phyloP scores from a whole-genome alignment of 2,329 filamentous ascomycete species.

The Diaporthe helianthi region DNA sequence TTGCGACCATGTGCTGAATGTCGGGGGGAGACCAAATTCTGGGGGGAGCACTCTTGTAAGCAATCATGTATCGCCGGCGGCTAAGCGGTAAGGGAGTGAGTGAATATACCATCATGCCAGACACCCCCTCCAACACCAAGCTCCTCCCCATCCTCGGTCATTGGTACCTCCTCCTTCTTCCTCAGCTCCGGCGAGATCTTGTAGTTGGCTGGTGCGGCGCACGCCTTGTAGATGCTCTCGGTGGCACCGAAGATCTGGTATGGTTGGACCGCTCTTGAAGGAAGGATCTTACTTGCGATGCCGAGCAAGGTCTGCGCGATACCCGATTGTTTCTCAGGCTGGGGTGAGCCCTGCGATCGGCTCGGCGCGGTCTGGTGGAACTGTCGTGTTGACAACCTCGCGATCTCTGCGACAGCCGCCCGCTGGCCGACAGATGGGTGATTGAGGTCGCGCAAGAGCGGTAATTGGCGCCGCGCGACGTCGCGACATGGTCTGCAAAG shows the following conservation, averaged over 20 bases:
- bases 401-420: conserved; percentile 23
- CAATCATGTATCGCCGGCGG: conserved; percentile 6
- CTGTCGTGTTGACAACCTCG: conserved; percentile 26
- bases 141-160: conserved; percentile 81
- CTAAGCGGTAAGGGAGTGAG: background rate
- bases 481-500: conserved; percentile 47
- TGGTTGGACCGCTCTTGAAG: conserved; percentile 43
- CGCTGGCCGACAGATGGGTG: conserved; percentile 12
- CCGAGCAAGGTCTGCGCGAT: conserved; percentile 27
- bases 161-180: conserved; percentile 71
- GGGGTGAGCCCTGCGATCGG: conserved; percentile 20
- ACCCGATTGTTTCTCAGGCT: conserved; percentile 8
- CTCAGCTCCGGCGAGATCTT: conserved; percentile 72
- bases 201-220: conserved; percentile 77
- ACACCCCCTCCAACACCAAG: conserved; percentile 75
- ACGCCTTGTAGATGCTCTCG: conserved; percentile 79
- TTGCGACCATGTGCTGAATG: conserved; percentile 95
- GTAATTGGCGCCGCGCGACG: conserved; percentile 44
- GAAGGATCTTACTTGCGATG: conserved; percentile 28
- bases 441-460: conserved; percentile 26
- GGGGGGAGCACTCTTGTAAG: conserved; percentile 29
- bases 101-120: conserved; percentile 86
- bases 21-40: conserved; percentile 82
- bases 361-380: conserved; percentile 32
- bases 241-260: conserved; percentile 84